Percentiles rank a stretch among this genome's conserved stretches.
These are phyloP conservation scores for Fusarium dlaminii DNA, from an alignment of 2,329 filamentous ascomycete genomes.

Conservation along the genomic window DNA sequence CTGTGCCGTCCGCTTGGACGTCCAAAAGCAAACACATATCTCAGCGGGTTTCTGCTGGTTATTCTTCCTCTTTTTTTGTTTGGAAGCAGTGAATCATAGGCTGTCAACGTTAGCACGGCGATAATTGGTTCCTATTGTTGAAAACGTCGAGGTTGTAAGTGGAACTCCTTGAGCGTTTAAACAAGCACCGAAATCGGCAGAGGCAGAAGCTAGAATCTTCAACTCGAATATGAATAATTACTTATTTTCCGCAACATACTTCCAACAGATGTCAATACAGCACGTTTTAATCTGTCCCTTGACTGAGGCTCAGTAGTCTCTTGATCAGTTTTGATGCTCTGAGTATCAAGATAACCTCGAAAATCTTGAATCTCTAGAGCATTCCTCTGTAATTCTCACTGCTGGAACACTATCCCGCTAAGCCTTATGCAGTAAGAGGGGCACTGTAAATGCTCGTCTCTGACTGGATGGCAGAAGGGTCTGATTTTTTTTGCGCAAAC, in stretches of 20 bases:
- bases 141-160: constrained; percentile 1
- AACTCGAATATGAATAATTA: not conserved
- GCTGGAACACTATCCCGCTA: constrained; percentile 31
- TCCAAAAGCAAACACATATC: not conserved
- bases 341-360: not conserved
- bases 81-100: constrained; percentile 1
- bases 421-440: constrained; percentile 46
- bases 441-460: constrained; percentile 28
- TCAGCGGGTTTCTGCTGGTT: not conserved
- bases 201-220: not conserved
- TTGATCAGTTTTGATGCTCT: too few species aligned
- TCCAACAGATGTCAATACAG: too few species aligned
- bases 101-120: not conserved
- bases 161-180: constrained; percentile 6
- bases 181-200: constrained; percentile 13
- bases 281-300: not conserved
- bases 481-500: constrained; percentile 34
- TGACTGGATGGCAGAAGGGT: constrained; percentile 37
- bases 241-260: not conserved
- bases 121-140: not conserved
- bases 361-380: not conserved
- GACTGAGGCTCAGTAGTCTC: not conserved
- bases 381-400: not conserved
- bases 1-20: not conserved
- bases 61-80: not conserved